phyloP scores from a whole-genome alignment of 176 grass and related monocot species.

The Poa annua region DNA sequence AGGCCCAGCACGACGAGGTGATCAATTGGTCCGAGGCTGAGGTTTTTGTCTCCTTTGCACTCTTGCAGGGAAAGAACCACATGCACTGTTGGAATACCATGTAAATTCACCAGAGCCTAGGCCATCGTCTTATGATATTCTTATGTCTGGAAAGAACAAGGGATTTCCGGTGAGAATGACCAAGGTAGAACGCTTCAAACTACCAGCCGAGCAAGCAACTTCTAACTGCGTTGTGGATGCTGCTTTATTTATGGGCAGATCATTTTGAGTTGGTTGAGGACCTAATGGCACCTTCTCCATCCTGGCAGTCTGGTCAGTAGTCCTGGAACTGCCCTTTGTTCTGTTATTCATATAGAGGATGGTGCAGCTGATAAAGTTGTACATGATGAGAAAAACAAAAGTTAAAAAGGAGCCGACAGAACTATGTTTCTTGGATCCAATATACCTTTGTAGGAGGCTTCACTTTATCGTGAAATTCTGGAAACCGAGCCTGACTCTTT shows the following conservation, averaged over 20 bases:
- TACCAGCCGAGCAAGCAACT: conserved; percentile 67
- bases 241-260: conserved; percentile 90
- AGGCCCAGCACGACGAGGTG: conserved; percentile 88
- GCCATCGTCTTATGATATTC: conserved; percentile 63
- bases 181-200: conserved; percentile 86
- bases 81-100: conserved; percentile 75
- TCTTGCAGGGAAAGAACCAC: conserved; percentile 60
- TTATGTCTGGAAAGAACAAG: conserved; percentile 80
- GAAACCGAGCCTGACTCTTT: conserved; percentile 58
- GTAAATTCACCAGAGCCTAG: conserved; percentile 60
- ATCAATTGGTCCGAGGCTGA: conserved; percentile 52
- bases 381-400: conserved; percentile 64
- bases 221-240: conserved; percentile 73
- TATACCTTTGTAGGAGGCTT: conserved; percentile 76
- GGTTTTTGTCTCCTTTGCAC: conserved; percentile 58
- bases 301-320: conserved; percentile 67
- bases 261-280: conserved; percentile 92
- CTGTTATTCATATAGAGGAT: conserved; percentile 79
- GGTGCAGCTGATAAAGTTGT: conserved; percentile 63
- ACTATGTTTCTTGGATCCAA: conserved; percentile 61
- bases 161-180: conserved; percentile 62
- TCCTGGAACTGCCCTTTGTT: conserved; percentile 65
- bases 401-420: conserved; percentile 66
- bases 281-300: conserved; percentile 88
- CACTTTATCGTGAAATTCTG: conserved; percentile 54